Base-by-base conservation (phyloP, 352 stramenopile species). In the Phytopythium boreale region DNA sequence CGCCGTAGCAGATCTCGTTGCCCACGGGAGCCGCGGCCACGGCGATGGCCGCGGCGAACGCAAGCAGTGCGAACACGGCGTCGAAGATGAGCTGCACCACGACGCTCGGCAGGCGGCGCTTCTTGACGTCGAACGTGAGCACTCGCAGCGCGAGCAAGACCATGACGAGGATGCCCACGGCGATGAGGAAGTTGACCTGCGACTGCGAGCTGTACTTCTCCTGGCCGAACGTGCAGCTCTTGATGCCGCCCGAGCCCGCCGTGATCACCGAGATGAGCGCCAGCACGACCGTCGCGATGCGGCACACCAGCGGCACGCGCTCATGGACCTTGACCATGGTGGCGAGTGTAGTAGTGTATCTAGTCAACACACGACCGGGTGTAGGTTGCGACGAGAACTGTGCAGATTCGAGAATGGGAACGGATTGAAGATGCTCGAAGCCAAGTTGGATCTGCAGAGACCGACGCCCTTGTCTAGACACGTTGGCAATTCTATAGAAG, bases 111-210 rank as follows among this genome's bases (percentile, higher is more conserved):
- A 79, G 70, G 10, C 77, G 77, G 20, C 75, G 70, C 44, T 76
- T 76, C 66, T 84, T 84, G 56, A 87, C 72, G 59, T 89, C 78
- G 56, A 89, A 88, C n/a, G 71, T 51, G 4, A 82, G 19, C 20
- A 89, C 61, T 11, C 78, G 76, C n/a, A 77, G 11, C 8, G 66
- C 62, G 61, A 80, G 70, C 9, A 58, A 39, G 9, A 88, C 43
- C 36, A 73, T 59, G 11, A 84, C 70, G 27, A 88, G 51, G 2
- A 82, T 62, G 11, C 66, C 73, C 22, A 83, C 64, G 15, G 68
- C 59, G 14, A 89, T 69, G 44, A 90, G 61, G 58, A 89, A 89
- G 67, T 88, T 84, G 41, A 89, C 67, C 31, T 88, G 79, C 11
- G 70, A 68, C 44, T 72, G 58, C 27, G 79, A 90, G 60, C 70